Evolutionary conservation across 1,284 basidiomycete species (phyloP).

Genomic region (Apiotrichum akiyoshidainum): DNA sequence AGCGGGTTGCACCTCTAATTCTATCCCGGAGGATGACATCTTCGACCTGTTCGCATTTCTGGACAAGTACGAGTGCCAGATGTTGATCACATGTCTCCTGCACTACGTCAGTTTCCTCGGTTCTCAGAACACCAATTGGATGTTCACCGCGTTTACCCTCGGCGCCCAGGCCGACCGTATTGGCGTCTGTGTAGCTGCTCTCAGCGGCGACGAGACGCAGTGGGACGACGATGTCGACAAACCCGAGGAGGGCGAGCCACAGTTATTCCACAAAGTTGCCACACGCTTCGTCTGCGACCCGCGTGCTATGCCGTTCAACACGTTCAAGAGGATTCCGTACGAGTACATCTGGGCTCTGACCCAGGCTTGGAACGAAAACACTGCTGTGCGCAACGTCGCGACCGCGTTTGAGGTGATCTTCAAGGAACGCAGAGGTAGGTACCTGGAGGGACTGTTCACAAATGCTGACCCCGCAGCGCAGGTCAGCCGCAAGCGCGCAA

Average conservation of each 20-base stretch:
- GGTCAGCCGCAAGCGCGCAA: too few relatives aligned
- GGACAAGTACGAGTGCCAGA: neutral
- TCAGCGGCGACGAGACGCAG: neutral
- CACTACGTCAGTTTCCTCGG: neutral
- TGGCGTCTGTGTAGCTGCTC: neutral
- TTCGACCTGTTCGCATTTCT: neutral
- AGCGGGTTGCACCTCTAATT: too few relatives aligned
- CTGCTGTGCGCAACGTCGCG: too few relatives aligned
- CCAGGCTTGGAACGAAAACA: neutral
- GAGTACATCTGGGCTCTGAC: constrained; percentile 1
- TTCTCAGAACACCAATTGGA: too few relatives aligned
- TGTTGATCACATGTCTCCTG: neutral
- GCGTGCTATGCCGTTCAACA: neutral
- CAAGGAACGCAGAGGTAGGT: too few relatives aligned
- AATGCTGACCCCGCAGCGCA: too few relatives aligned
- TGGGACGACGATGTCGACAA: too few relatives aligned
- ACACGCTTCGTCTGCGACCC: neutral
- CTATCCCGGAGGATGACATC: too few relatives aligned
- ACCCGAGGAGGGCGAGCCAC: too few relatives aligned
- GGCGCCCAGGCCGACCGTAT: neutral
- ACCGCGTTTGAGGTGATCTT: too few relatives aligned
- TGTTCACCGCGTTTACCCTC: neutral
- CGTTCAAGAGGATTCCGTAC: neutral
- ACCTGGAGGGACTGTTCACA: too few relatives aligned
- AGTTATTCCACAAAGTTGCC: too few relatives aligned